phyloP scores from a whole-genome alignment of 2,329 filamentous ascomycete species.

The Phyllosticta paracitricarpa region DNA sequence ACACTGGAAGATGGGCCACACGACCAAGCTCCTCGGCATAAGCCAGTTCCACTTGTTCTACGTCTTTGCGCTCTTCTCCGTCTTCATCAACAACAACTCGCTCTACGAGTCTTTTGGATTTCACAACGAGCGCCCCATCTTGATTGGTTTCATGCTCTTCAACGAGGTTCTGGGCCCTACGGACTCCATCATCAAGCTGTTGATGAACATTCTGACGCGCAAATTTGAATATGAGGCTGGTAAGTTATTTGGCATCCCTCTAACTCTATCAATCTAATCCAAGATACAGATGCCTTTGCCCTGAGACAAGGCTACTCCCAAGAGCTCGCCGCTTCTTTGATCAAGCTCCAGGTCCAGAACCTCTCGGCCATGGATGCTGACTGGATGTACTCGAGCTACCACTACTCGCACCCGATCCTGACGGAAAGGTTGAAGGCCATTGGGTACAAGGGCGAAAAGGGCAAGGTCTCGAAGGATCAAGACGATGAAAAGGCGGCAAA shows the following conservation, averaged over 20 bases:
- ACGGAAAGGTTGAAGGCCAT: conserved; percentile 87
- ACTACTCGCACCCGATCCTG: conserved; percentile 95
- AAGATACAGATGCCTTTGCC: conserved; percentile 66
- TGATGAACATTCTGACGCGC: conserved; percentile 92
- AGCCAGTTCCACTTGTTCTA: conserved; percentile 83
- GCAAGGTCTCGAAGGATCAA: conserved; percentile 41
- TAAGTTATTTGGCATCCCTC: conserved; percentile 20
- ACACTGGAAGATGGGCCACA: conserved; percentile 95
- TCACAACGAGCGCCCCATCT: conserved; percentile 69
- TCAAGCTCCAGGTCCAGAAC: conserved; percentile 98
- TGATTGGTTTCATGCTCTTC: conserved; percentile 96
- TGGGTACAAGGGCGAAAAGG: conserved; percentile 64
- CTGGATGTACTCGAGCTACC: conserved; percentile 96
- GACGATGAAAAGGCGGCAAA: conserved; percentile 53
- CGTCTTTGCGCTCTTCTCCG: conserved; percentile 91
- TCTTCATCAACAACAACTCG: conserved; percentile 91
- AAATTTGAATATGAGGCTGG: conserved; percentile 93
- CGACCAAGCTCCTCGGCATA: conserved; percentile 80
- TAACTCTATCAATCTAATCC: conserved; percentile 13
- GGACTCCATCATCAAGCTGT: conserved; percentile 85
- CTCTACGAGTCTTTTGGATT: conserved; percentile 91
- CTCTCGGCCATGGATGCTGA: conserved; percentile 98
- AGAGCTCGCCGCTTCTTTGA: conserved; percentile 76
- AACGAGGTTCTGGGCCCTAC: conserved; percentile 92
- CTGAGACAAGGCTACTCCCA: conserved; percentile 70